Evolutionary conservation across 2,329 filamentous ascomycete genomes (phyloP), one percentile per base, ranked within the genome.

Genomic region (Monilinia laxa): DNA sequence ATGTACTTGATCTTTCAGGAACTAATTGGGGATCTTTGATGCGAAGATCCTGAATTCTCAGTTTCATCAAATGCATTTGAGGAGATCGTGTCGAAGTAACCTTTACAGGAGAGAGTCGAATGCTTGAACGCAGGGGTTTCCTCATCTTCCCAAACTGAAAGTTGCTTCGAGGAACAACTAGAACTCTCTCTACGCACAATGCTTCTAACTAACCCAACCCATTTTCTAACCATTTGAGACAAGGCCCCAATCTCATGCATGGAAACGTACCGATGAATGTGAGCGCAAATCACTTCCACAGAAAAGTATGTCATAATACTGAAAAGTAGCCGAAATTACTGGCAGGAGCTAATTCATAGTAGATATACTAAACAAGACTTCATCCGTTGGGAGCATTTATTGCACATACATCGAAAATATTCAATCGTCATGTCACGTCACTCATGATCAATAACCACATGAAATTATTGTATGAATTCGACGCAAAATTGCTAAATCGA

Each of bases 71-170:
- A 20, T n/a, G 10, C 11, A 47, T 59, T 23, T 47, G 10, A 12
- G 12, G 11, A 16, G 25, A n/a, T 3, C 5, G 1, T 2, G 10
- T 14, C 5, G 5, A n/a, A 11, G 20, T 6, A 6, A 1, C 12
- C 2, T 52, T 35, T 35, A 35, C 31, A 35, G 7, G 31, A 35
- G 31, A 35, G 7, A 35, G 31, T 35, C 31, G 5, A 35, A 9
- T 35, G 31, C 3, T 35, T 3, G 31, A 35, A 35, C 3, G 31
- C 31, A 35, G 31, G 31, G 31, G 4, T 35, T 35, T 35, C 31
- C 1, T 35, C 40, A 42, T 42, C 12, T 42, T 16, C 18, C 40
- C 16, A 1, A 16, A 5, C 40, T 42, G 4, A 42, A 14, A 42
- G 40, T 42, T 42, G 2, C 14, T 52, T 25, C 6, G 4, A 18